phyloP scores from a whole-genome alignment of 345 rosid species.

The Melastoma malabathricum region DNA sequence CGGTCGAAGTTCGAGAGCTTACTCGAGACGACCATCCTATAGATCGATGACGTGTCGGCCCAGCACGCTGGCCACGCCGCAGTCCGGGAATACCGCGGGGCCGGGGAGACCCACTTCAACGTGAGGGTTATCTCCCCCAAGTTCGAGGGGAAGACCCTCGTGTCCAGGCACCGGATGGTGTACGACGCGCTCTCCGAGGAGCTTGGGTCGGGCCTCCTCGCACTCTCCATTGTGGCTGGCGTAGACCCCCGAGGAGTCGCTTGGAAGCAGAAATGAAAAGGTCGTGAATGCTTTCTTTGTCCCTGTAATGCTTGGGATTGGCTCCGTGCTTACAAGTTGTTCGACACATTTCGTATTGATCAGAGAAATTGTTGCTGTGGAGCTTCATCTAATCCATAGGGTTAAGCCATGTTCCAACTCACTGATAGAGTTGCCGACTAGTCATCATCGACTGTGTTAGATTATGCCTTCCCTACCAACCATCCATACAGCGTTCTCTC shows the following conservation, averaged over 20 bases:
- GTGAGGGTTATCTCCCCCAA: slow-evolving; percentile 34
- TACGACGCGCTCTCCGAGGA: slow-evolving; percentile 40
- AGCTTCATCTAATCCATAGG: too few relatives aligned
- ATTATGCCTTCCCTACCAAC: too few relatives aligned
- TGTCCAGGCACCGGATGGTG: slow-evolving; percentile 47
- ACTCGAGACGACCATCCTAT: slow-evolving; percentile 24
- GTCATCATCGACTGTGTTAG: too few relatives aligned
- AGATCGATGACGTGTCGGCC: slow-evolving; percentile 59
- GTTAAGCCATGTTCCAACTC: too few relatives aligned
- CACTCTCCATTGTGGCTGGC: slow-evolving; percentile 53
- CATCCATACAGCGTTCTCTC: too few relatives aligned
- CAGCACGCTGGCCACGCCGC: slow-evolving; percentile 68
- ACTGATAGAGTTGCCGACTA: too few relatives aligned
- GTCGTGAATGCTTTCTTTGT: too few relatives aligned
- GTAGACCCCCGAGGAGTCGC: slow-evolving; percentile 31
- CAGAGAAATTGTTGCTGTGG: too few relatives aligned
- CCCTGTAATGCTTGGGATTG: too few relatives aligned
- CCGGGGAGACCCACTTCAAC: slow-evolving; percentile 45
- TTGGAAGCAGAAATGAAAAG: too few relatives aligned
- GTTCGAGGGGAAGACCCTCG: slow-evolving; percentile 32
- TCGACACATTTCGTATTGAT: too few relatives aligned
- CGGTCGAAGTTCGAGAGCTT: slow-evolving; percentile 24
- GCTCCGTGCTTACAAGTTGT: too few relatives aligned
- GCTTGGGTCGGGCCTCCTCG: slow-evolving; percentile 39
- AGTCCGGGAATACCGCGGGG: slow-evolving; percentile 20